Base-by-base conservation (phyloP, 2,329 filamentous ascomycete species). In the Microascus cirrosus region DNA sequence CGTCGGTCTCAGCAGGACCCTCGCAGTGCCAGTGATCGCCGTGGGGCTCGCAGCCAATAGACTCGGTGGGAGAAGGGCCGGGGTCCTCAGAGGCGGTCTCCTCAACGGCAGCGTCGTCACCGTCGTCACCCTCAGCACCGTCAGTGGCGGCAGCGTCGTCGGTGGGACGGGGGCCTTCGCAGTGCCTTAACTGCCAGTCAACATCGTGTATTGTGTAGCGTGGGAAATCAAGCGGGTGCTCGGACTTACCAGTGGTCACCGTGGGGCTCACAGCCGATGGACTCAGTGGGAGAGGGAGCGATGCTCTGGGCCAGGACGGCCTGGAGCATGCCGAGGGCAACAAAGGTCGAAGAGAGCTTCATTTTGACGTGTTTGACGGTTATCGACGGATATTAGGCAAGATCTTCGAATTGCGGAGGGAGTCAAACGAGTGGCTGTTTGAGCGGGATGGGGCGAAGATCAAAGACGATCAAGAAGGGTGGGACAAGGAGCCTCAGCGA, bases 21-120 rank as follows among this genome's bases (percentile, higher is more conserved):
- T 63, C 61, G 60, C 65, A 66, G 60, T 66, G 64, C 63, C 60
- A 75, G 64, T 75, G 72, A 60, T 75, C 72, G 11, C 67, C 69
- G 55, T 74, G 72, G 12, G 72, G 62, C 45, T 68, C 64, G 60
- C 72, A 75, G 32, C 67, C 67, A 5, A 65, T 59, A 8, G 66
- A 68, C 39, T 73, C 67, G 56, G 69, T 72, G 6, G 70, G 69
- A n/a, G 67, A 69, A 3, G 69, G 68, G 24, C 65, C 58, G 3
- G 69, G 59, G n/a, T 59, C 60, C 8, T 32, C 50, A 10, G 39
- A n/a, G 11, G 55, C 18, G 15, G 22, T 50, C 28, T 13, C 35
- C 8, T 53, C 56, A 32, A 22, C 51, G 20, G 52, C 55, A 35
- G 12, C 32, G 24, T 35, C 22, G 12, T n/a, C 34, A 18, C 45